Base-by-base conservation (phyloP, 805 yeast genomes). In the Kodamaea neixiangensis region DNA sequence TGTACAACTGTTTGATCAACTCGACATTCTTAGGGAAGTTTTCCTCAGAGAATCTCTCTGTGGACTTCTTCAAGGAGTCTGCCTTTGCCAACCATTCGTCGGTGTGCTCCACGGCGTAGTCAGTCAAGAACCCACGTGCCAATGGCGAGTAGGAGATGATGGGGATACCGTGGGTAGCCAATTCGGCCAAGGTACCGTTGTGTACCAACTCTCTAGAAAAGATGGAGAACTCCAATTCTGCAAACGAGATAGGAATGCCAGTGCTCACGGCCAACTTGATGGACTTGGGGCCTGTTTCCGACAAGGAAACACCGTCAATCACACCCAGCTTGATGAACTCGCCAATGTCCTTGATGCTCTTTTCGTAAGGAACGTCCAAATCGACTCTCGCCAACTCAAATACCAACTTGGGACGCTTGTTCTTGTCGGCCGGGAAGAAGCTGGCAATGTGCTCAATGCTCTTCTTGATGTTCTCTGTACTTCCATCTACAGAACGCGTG, bases 121-220 rank as follows among this genome's bases (percentile, higher is more conserved):
- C 96, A 2, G 93, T 84, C 49, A 91, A 75, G 53, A 85, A 71
- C 1, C 97, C 97, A 60, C 88, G 78, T 7, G 91, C 86, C 49
- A 91, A 74, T 25, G 97, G 97, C 25, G 96, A 86, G 68, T 91
- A 91, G 20, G 91, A 88, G 51, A 89, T 73, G 25, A 89, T 72
- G 11, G 94, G 86, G 50, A 91, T 79, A 13, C 74, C 74, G 31
- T 76, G 67, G 54, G 85, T 81, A 17, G 79, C 76, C 55, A 86
- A 81, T 4, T 79, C 76, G 3, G 76, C 80, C 54, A 85, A 78
- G 17, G 87, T 75, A 1, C 93, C 96, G 62, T 87, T 82, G 2
- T 64, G 52, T 41, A 82, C 61, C 35, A 85, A 78, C 13, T 86
- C 88, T 42, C 81, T 78, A n/a, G 82, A 66, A 71, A 86, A 81